phyloP scores from a whole-genome alignment of 352 stramenopile genomes.

The Phytopythium delawarense region DNA sequence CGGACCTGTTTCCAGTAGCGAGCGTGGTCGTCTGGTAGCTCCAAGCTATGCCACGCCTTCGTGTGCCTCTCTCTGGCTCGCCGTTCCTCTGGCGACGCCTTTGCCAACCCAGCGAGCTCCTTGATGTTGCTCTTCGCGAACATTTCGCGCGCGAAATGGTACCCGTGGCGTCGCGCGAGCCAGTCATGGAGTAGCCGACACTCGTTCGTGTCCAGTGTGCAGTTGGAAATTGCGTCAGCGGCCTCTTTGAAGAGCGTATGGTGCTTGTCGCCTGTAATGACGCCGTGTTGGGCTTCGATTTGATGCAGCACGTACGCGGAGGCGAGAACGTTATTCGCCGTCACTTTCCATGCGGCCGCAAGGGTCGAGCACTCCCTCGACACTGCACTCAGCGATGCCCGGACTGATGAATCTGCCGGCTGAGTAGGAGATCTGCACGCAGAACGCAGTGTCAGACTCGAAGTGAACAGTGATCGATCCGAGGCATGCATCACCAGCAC shows the following conservation, averaged over 20 bases:
- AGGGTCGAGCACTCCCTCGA: conserved; percentile 16
- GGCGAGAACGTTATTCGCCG: conserved; percentile 45
- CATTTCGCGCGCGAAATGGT: conserved; percentile 44
- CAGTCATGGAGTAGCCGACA: conserved; percentile 22
- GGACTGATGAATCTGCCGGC: too few species aligned
- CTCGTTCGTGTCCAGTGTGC: conserved; percentile 13
- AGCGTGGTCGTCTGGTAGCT: conserved; percentile 39
- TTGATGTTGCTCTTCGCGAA: conserved; percentile 44
- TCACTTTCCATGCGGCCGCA: conserved; percentile 45
- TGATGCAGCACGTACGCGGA: conserved; percentile 21
- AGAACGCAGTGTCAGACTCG: neutral
- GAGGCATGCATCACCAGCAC: neutral
- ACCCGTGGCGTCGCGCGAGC: conserved; percentile 39
- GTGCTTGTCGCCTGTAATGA: neutral
- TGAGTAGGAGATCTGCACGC: conserved; percentile 5
- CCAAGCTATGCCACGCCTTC: conserved; percentile 26
- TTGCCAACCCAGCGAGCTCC: conserved; percentile 17
- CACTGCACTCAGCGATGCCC: neutral
- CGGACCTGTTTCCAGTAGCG: conserved; percentile 69
- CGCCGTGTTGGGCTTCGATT: neutral
- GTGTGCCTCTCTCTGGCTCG: conserved; percentile 30
- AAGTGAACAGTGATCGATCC: too few species aligned
- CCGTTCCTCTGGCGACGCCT: conserved; percentile 27
- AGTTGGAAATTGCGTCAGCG: conserved; percentile 14
- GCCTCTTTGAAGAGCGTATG: conserved; percentile 18